Evolutionary conservation across 2,329 filamentous ascomycete species (phyloP).

Genomic region (Fusarium burgessii): DNA sequence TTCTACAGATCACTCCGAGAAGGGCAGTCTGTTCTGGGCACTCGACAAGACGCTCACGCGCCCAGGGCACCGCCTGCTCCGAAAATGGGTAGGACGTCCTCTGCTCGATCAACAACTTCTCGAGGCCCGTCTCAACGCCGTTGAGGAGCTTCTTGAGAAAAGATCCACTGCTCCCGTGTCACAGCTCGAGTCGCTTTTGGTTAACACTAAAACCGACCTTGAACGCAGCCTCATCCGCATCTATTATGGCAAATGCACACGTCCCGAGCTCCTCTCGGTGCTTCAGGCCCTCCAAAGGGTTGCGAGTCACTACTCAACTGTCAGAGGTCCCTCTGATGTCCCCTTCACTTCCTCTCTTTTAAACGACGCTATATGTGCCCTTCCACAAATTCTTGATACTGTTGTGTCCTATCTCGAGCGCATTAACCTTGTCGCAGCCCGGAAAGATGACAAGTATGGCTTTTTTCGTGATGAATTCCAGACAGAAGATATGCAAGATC

Average conservation of each 20-base stretch:
- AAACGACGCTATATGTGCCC: constrained; percentile 75
- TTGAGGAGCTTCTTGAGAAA: constrained; percentile 84
- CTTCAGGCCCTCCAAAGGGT: constrained; percentile 89
- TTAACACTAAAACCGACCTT: constrained; percentile 80
- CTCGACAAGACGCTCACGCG: constrained; percentile 91
- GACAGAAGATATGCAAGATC: constrained; percentile 87
- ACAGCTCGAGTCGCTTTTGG: constrained; percentile 77
- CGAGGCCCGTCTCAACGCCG: constrained; percentile 83
- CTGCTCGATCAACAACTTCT: constrained; percentile 80
- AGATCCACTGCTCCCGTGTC: constrained; percentile 76
- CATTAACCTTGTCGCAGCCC: constrained; percentile 87
- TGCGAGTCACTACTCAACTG: constrained; percentile 77
- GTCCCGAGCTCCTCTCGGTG: constrained; percentile 86
- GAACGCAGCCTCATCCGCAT: constrained; percentile 95
- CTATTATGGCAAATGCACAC: constrained; percentile 95
- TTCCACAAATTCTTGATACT: constrained; percentile 81
- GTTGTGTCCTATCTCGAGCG: constrained; percentile 82
- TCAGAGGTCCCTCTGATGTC: constrained; percentile 73
- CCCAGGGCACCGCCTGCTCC: constrained; percentile 86
- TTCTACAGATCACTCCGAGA: constrained; percentile 84
- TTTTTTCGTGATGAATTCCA: constrained; percentile 93
- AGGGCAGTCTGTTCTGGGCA: constrained; percentile 95
- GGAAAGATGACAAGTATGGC: constrained; percentile 88
- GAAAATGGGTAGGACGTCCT: constrained; percentile 95
- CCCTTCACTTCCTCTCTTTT: constrained; percentile 80